Percentiles rank a stretch among this genome's conserved stretches.
These are phyloP conservation scores for Stygiomarasmius scandens DNA, from an alignment of 1,284 basidiomycete genomes.

Conservation along the genomic window DNA sequence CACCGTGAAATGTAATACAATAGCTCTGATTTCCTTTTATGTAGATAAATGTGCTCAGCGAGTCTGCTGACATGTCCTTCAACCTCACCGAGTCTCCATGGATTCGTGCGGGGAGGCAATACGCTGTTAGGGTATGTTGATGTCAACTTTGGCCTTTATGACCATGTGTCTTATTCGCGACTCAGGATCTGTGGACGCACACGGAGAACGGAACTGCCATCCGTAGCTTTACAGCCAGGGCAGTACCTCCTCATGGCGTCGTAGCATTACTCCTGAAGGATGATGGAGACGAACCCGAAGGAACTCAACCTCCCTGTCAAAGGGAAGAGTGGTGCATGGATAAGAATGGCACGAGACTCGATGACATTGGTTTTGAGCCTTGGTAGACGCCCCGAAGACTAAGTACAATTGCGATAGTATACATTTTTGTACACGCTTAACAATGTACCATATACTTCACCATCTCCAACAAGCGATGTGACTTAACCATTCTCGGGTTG, in stretches of 20 bases:
- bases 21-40: background rate
- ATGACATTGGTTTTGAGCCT: conserved; percentile 5
- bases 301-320: conserved; percentile 39
- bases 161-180: background rate
- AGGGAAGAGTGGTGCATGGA: conserved; percentile 47
- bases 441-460: too few relatives aligned
- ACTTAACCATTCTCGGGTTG: too few relatives aligned
- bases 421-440: too few relatives aligned
- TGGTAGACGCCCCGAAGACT: too few relatives aligned
- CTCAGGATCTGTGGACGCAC: conserved; percentile 64
- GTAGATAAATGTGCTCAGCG: conserved; percentile 49
- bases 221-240: conserved; percentile 52
- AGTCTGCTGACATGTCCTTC: conserved; percentile 57
- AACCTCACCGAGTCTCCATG: conserved; percentile 65
- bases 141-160: background rate
- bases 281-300: conserved; percentile 57
- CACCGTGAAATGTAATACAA: too few relatives aligned
- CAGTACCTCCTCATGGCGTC: conserved; percentile 59
- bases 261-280: conserved; percentile 58
- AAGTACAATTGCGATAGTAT: too few relatives aligned
- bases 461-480: too few relatives aligned
- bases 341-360: conserved; percentile 38
- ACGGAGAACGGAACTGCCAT: conserved; percentile 61
- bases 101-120: conserved; percentile 63
- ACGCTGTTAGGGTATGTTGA: conserved; percentile 55